Evolutionary conservation across 495 filamentous ascomycete genomes (phyloP), one percentile per base, ranked within the genome.

Genomic region (Thozetella sp.): DNA sequence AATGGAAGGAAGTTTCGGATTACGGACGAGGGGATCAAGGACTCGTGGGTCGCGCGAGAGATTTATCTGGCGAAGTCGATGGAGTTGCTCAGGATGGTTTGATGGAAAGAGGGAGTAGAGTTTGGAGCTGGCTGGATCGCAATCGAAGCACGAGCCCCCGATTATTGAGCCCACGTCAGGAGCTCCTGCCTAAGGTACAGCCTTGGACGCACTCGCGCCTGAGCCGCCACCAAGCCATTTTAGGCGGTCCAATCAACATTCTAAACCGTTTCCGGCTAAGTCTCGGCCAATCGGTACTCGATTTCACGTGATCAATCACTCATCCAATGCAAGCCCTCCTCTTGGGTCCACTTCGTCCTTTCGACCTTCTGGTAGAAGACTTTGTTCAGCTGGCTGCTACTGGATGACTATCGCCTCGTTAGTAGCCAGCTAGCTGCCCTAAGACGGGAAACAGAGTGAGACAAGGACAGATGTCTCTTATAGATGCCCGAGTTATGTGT

Each of bases 181-280:
- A 48, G 43, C 43, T 48, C 43, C 43, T 48, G 43, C 43, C 43
- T 48, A n/a, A n/a, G n/a, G n/a, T n/a, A 48, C 43, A 20, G 43
- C 43, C 43, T 10, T n/a, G n/a, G n/a, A n/a, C n/a, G 43, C 9
- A 48, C 43, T 48, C n/a, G 43, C 43, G 43, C 43, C 9, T 19
- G 9, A 15, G 20, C 10, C 43, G 12, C 20, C 11, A 3, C 43
- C 6, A 48, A 19, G 20, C 43, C 10, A 17, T 6, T 9, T n/a
- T 19, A n/a, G 43, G n/a, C 3, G 43, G 43, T n/a, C 43, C 43
- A 48, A 48, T 19, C 43, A 48, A n/a, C 9, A 20, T 3, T 13
- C 43, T 48, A 48, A 19, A 4, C 43, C 43, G 12, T n/a, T 48
- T 48, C 43, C 43, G 43, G 43, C 43, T 20, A 48, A 48, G 43